A percentile compares a stretch with the other conserved stretches of the same genome.
Conservation (phyloP, 192 early-diverging fungal species). For the Pilaira anomala region DNA sequence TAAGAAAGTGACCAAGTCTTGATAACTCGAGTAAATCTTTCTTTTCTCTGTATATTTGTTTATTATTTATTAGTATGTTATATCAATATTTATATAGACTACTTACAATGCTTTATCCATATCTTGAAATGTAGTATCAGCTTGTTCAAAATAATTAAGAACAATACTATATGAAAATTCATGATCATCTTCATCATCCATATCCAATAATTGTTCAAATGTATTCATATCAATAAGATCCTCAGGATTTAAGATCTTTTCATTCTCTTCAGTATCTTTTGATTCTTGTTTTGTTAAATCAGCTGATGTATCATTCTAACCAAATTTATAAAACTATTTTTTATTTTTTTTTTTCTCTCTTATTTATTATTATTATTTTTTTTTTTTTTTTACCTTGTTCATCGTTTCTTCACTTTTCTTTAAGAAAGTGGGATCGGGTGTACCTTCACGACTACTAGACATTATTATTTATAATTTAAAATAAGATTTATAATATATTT, state of each 20-base stretch:
- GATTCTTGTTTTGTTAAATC: neutral
- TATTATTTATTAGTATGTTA: neutral
- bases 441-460: conserved; percentile 10
- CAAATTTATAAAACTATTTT: neutral
- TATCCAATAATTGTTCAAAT: conserved; percentile 88
- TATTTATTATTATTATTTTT: neutral
- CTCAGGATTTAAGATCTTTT: conserved; percentile 23
- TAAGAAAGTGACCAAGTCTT: conserved; percentile 85
- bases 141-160: conserved; percentile 81
- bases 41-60: conserved; percentile 29
- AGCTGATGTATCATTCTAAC: neutral
- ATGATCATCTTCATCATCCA: conserved; percentile 89
- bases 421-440: conserved; percentile 5
- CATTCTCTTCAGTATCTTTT: conserved; percentile 3
- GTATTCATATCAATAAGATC: conserved; percentile 74
- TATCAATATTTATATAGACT: neutral
- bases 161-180: conserved; percentile 77
- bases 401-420: neutral
- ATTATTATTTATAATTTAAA: too few relatives aligned
- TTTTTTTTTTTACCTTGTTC: conserved; percentile 7
- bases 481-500: too few relatives aligned
- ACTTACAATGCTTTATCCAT: conserved; percentile 73
- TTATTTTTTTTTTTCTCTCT: neutral
- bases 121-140: conserved; percentile 68
- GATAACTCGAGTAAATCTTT: conserved; percentile 71